Evolutionary conservation across 352 stramenopile genomes (phyloP).

Genomic region (Globisporangium mamillatum): DNA sequence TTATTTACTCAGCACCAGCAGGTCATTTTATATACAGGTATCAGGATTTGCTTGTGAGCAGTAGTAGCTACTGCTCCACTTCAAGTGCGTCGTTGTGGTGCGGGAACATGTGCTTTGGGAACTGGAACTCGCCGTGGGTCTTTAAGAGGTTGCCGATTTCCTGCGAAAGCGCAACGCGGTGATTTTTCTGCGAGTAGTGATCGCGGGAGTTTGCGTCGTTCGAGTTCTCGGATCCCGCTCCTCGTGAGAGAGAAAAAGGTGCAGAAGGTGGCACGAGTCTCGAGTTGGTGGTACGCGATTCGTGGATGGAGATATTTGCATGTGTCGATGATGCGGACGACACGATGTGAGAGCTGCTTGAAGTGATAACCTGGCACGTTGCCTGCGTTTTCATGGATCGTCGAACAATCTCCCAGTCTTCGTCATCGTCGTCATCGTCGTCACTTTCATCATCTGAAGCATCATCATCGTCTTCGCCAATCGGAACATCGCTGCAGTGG

Average conservation of each 20-base stretch:
- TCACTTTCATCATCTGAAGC: not conserved
- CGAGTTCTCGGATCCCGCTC: not conserved
- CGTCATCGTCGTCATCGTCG: constrained; percentile 18
- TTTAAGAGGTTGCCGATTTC: constrained; percentile 29
- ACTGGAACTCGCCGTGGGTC: constrained; percentile 34
- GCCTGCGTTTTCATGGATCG: constrained; percentile 26
- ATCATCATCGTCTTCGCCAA: constrained; percentile 1
- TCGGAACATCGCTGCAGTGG: not conserved
- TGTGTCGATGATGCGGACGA: not conserved
- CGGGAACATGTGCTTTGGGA: constrained; percentile 31
- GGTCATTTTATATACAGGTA: not conserved
- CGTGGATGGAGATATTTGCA: not conserved
- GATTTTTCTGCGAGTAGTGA: constrained; percentile 11
- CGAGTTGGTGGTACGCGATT: not conserved
- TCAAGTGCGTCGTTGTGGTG: constrained; percentile 15
- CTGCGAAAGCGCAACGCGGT: constrained; percentile 19
- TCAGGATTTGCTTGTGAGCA: not conserved
- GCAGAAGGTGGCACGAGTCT: not conserved
- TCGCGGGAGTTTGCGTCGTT: constrained; percentile 2
- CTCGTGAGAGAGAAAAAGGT: not conserved
- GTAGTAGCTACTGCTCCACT: not conserved
- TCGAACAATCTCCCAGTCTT: constrained; percentile 41
- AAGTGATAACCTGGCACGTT: constrained; percentile 8
- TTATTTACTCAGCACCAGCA: not conserved
- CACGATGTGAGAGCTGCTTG: not conserved